These are phyloP conservation scores for Gossypium lobatum DNA, from an alignment of 441 rosid genomes.

Conservation along the genomic window DNA sequence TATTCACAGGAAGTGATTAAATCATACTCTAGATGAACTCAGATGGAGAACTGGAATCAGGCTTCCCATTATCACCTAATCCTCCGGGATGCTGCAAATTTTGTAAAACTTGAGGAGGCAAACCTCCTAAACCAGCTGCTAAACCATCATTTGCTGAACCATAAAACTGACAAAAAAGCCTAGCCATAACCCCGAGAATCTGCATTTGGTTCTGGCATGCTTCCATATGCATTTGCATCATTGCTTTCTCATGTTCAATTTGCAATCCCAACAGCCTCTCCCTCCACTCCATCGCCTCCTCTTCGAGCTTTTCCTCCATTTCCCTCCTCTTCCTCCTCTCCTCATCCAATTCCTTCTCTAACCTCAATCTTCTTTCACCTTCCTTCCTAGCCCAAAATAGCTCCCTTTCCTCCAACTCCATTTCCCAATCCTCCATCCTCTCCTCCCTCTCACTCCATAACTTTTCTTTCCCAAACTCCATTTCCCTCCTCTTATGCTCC, in stretches of 20 bases:
- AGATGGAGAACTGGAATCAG: constrained; percentile 62
- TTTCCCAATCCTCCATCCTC: constrained; percentile 39
- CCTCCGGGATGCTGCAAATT: constrained; percentile 61
- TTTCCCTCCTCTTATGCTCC: constrained; percentile 40
- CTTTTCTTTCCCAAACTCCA: constrained; percentile 33
- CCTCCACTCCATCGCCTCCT: constrained; percentile 80
- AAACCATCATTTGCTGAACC: constrained; percentile 54
- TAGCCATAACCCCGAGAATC: constrained; percentile 59
- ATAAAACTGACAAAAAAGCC: constrained; percentile 58
- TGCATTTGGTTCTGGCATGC: constrained; percentile 76
- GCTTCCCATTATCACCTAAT: constrained; percentile 49
- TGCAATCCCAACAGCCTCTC: constrained; percentile 53
- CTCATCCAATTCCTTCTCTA: constrained; percentile 43
- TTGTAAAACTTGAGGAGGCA: constrained; percentile 59
- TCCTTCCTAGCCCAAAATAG: constrained; percentile 41
- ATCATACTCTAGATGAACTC: constrained; percentile 42
- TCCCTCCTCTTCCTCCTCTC: constrained; percentile 46
- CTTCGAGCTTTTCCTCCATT: constrained; percentile 60
- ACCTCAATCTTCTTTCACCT: constrained; percentile 35
- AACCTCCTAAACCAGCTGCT: constrained; percentile 44
- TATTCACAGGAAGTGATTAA: neutral
- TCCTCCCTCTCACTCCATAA: constrained; percentile 34
- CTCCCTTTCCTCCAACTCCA: constrained; percentile 54
- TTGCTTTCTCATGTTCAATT: constrained; percentile 64
- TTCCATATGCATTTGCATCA: constrained; percentile 74